Evolutionary conservation across 2,329 filamentous ascomycete species (phyloP).

Genomic region (Sporothrix pseudoabietina): DNA sequence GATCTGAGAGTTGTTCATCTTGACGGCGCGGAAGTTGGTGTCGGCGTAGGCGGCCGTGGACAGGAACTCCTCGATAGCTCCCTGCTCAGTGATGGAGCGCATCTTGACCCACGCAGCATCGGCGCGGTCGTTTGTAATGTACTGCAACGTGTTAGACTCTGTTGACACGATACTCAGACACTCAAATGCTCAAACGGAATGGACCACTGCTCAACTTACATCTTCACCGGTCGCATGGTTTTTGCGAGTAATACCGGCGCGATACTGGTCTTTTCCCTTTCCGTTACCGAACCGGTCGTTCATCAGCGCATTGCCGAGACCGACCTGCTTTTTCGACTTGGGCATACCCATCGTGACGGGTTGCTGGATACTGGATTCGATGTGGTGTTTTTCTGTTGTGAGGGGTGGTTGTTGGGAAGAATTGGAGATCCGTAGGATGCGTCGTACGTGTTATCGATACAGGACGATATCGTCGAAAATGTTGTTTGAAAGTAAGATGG

Average conservation of each 20-base stretch:
- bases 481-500: too few species aligned
- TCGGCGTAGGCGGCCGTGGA: slow-evolving; percentile 95
- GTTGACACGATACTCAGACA: neutral
- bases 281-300: slow-evolving; percentile 97
- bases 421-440: neutral
- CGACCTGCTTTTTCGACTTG: slow-evolving; percentile 94
- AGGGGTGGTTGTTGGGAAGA: neutral
- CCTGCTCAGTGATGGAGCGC: slow-evolving; percentile 97
- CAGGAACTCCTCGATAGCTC: slow-evolving; percentile 92
- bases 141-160: slow-evolving; percentile 49
- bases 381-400: neutral
- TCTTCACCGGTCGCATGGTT: slow-evolving; percentile 79
- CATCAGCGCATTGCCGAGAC: slow-evolving; percentile 96
- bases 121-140: slow-evolving; percentile 86
- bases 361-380: neutral
- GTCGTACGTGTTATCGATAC: slow-evolving; percentile 2
- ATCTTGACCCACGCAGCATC: slow-evolving; percentile 99
- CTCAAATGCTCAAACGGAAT: neutral
- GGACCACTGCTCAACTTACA: slow-evolving; percentile 43
- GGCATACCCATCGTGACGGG: slow-evolving; percentile 59
- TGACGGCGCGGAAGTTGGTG: slow-evolving; percentile 97
- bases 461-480: neutral
- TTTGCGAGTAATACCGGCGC: slow-evolving; percentile 64
- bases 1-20: slow-evolving; percentile 98
- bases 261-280: slow-evolving; percentile 81